Evolutionary conservation across 2,329 filamentous ascomycete species (phyloP).

Genomic region (Neopestalotiopsis clavispora): DNA sequence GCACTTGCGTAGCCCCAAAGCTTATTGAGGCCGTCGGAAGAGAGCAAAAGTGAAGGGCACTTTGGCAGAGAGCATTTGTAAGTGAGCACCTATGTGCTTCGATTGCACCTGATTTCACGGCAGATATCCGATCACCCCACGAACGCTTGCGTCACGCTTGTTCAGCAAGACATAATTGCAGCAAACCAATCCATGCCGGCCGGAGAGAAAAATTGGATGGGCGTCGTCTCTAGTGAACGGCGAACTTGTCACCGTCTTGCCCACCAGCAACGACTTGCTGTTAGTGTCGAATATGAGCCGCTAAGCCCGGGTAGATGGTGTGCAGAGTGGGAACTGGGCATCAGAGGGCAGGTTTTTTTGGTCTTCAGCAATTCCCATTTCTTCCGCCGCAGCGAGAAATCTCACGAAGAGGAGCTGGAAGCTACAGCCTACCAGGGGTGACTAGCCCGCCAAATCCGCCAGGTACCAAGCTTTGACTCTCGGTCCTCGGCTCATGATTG

Average conservation of each 20-base stretch:
- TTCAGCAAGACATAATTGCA: constrained; percentile 5
- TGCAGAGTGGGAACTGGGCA: constrained; percentile 12
- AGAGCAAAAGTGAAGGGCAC: constrained; percentile 14
- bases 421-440: background rate
- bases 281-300: constrained; percentile 28
- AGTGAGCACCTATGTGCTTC: background rate
- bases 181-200: constrained; percentile 18
- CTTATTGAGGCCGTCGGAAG: constrained; percentile 16
- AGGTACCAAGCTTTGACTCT: constrained; percentile 4
- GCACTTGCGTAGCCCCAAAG: constrained; percentile 20
- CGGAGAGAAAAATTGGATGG: background rate
- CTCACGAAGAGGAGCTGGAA: background rate
- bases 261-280: constrained; percentile 22
- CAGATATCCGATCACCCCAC: constrained; percentile 15
- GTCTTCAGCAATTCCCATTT: background rate
- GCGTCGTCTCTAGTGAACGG: background rate
- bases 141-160: constrained; percentile 31
- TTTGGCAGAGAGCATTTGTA: background rate
- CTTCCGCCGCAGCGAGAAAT: constrained; percentile 6
- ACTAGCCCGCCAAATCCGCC: background rate
- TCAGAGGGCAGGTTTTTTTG: background rate
- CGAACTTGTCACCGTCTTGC: constrained; percentile 19
- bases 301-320: constrained; percentile 20
- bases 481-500: constrained; percentile 8
- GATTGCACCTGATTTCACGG: constrained; percentile 14